Evolutionary conservation across 495 filamentous ascomycete genomes (phyloP).

Genomic region (Aspergillus diversus): DNA sequence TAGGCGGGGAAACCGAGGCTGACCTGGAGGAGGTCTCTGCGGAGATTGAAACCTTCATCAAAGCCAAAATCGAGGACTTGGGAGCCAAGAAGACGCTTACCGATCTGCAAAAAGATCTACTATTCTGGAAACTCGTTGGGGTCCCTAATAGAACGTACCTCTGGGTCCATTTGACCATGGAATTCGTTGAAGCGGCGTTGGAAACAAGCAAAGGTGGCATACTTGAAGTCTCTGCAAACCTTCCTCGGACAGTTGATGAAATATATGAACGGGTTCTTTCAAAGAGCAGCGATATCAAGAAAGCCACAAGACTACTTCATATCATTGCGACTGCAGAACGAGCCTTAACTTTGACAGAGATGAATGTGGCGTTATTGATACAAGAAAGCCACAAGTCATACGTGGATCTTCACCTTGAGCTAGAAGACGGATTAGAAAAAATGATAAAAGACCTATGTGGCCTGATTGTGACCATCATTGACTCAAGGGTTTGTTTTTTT

Average conservation of each 20-base stretch:
- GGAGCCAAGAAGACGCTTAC: constrained; percentile 15
- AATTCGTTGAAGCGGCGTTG: constrained; percentile 19
- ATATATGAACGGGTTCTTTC: neutral
- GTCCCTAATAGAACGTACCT: constrained; percentile 42
- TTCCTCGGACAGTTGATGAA: neutral
- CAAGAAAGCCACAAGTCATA: neutral
- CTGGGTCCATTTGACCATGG: constrained; percentile 36
- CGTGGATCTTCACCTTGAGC: neutral
- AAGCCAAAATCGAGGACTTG: constrained; percentile 31
- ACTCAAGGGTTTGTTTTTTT: neutral
- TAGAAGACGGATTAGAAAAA: neutral
- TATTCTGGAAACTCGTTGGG: constrained; percentile 26
- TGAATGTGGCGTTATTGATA: neutral
- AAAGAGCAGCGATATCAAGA: constrained; percentile 1
- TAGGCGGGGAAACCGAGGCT: constrained; percentile 42
- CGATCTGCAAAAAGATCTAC: constrained; percentile 6
- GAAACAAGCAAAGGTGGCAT: neutral
- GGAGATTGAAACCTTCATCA: constrained; percentile 46
- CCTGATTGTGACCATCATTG: neutral
- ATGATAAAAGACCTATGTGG: neutral
- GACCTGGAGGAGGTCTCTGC: constrained; percentile 26
- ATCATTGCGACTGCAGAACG: neutral
- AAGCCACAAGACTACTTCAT: neutral
- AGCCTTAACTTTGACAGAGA: neutral
- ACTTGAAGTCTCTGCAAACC: neutral